A percentile compares a stretch with the other conserved stretches of the same genome.
Evolutionary conservation across 257 asterid species (phyloP).

Genomic region (Paulownia fortunei): DNA sequence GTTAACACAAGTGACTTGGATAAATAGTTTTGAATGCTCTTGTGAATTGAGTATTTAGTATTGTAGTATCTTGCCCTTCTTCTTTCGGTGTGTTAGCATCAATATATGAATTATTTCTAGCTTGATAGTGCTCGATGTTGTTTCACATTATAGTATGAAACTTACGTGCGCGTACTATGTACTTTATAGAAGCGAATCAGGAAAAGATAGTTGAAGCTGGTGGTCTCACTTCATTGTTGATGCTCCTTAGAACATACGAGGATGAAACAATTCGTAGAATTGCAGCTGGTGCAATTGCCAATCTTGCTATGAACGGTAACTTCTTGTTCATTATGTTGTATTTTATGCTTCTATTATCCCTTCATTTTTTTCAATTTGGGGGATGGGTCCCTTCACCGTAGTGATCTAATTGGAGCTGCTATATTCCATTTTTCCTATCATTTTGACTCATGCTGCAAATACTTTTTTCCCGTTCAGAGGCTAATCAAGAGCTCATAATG

Average conservation of each 20-base stretch:
- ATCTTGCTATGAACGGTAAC: constrained; percentile 98
- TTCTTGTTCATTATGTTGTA: constrained; percentile 10
- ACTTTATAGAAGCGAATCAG: constrained; percentile 81
- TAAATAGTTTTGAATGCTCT: constrained; percentile 6
- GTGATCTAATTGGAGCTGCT: constrained; percentile 24
- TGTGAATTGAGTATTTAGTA: not conserved
- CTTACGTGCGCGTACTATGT: constrained; percentile 34
- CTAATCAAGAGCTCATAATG: constrained; percentile 97
- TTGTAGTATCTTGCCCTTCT: not conserved
- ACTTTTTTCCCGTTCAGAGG: constrained; percentile 55
- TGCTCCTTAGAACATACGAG: constrained; percentile 91
- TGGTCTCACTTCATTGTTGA: constrained; percentile 90
- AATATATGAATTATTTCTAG: not conserved
- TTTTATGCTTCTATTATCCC: constrained; percentile 22
- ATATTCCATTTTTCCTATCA: constrained; percentile 7
- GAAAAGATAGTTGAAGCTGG: constrained; percentile 98
- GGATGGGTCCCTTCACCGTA: not conserved
- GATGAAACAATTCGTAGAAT: constrained; percentile 98
- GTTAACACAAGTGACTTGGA: no score
- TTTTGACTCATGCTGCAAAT: constrained; percentile 12
- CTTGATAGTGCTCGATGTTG: not conserved
- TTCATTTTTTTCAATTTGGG: not conserved
- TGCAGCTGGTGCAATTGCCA: constrained; percentile 99
- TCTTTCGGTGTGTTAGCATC: constrained; percentile 6
- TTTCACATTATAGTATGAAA: constrained; percentile 25